Evolutionary conservation across 768 basidiomycete genomes (phyloP), one percentile per base, ranked within the genome.

Genomic region (Neoboletus subvelutipes): DNA sequence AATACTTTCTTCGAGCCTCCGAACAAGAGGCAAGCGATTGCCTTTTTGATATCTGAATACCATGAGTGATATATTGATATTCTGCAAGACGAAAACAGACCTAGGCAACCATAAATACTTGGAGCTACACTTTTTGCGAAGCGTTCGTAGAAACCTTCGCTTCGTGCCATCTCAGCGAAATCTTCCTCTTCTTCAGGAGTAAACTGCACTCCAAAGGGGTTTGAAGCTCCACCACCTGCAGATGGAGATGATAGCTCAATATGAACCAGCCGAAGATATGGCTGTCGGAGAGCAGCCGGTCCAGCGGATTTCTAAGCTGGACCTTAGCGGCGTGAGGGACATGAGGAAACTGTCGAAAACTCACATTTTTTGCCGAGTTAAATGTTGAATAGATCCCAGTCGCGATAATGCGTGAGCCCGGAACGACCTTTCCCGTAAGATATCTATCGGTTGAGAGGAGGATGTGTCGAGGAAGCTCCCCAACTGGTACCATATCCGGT

Each of bases 401-500:
- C 0, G 91, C 92, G 57, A 98, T 84, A 24, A 98, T 86, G 54
- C 97, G 79, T n/a, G 94, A 93, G 2, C 97, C 97, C 5, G 97
- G 97, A 11, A 98, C 91, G 11, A 98, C 95, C 67, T 87, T 87
- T 0, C 92, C 94, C 0, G 95, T 93, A 52, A 98, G 78, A 67
- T 94, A 87, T 71, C 96, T 79, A 71, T 99, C 97, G 5, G 85
- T 86, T 29, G 92, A 95, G 26, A 99, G 78, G 50, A 96, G 80
- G 82, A 99, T 94, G 69, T 98, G 97, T 48, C 95, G 77, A 10
- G 97, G 97, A 41, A 99, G 78, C 69, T 99, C 97, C 80, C 97
- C 97, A 26, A 98, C 95, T 0, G 97, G 97, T 1, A 99, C 97
- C 93, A 98, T 97, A 71, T 99, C 97, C 0, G 97, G 97, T 18